phyloP scores from a whole-genome alignment of 345 rosid species.

The Arabidopsis suecica region DNA sequence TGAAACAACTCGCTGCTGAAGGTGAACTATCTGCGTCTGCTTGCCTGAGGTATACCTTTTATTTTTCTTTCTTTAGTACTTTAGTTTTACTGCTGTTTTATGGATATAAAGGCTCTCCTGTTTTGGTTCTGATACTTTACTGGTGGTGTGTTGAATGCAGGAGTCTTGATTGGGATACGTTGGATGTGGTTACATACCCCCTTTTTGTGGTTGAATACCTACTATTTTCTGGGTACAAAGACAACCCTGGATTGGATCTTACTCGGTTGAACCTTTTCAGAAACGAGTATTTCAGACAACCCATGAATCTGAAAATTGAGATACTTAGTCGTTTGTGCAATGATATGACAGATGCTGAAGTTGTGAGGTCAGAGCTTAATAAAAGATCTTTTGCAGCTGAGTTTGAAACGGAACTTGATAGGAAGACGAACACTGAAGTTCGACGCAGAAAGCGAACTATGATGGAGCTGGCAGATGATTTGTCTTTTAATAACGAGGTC shows the following conservation, averaged over 20 bases:
- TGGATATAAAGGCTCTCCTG: slow-evolving; percentile 21
- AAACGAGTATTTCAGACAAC: slow-evolving; percentile 75
- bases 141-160: slow-evolving; percentile 56
- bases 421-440: slow-evolving; percentile 54
- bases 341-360: slow-evolving; percentile 77
- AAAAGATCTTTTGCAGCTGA: slow-evolving; percentile 75
- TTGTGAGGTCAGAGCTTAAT: slow-evolving; percentile 73
- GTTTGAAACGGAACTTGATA: slow-evolving; percentile 65
- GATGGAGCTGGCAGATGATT: slow-evolving; percentile 55
- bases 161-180: slow-evolving; percentile 87
- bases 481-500: slow-evolving; percentile 59
- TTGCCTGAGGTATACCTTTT: slow-evolving; percentile 79
- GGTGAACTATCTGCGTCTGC: slow-evolving; percentile 78
- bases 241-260: slow-evolving; percentile 63
- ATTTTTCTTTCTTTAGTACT: slow-evolving; percentile 31
- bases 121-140: slow-evolving; percentile 38
- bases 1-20: slow-evolving; percentile 76
- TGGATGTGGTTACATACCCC: slow-evolving; percentile 91
- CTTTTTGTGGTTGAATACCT: slow-evolving; percentile 81
- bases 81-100: slow-evolving; percentile 23
- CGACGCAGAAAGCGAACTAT: slow-evolving; percentile 59
- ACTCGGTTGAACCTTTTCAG: slow-evolving; percentile 59
- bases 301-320: slow-evolving; percentile 68
- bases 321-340: slow-evolving; percentile 77
- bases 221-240: slow-evolving; percentile 63